phyloP scores from a whole-genome alignment of 495 filamentous ascomycete species.

The Aspergillus indologenus region DNA sequence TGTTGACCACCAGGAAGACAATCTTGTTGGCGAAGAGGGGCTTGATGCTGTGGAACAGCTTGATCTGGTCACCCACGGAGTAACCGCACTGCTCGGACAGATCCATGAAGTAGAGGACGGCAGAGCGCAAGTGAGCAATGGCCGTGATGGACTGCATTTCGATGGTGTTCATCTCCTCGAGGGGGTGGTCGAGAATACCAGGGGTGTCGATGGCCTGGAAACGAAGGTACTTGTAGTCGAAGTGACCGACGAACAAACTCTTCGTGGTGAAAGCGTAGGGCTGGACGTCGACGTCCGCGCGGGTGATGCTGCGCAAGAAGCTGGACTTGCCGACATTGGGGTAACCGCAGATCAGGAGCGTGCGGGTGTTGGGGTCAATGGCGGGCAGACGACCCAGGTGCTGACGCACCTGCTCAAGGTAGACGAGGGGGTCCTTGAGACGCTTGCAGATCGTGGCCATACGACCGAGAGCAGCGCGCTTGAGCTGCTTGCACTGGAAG shows the following conservation, averaged over 20 bases:
- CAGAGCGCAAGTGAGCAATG: constrained; percentile 91
- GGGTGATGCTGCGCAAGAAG: constrained; percentile 84
- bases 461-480: constrained; percentile 81
- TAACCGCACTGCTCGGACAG: constrained; percentile 97
- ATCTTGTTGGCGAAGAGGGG: constrained; percentile 96
- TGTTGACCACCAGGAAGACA: constrained; percentile 95
- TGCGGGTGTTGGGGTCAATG: constrained; percentile 95
- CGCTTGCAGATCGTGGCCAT: constrained; percentile 96
- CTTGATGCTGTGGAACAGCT: constrained; percentile 92
- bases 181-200: constrained; percentile 93
- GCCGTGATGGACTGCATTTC: constrained; percentile 98
- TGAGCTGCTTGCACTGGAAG: constrained; percentile 94
- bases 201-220: constrained; percentile 90
- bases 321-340: constrained; percentile 97
- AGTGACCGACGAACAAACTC: constrained; percentile 94
- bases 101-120: constrained; percentile 98
- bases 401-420: constrained; percentile 96
- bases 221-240: constrained; percentile 96
- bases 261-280: constrained; percentile 99
- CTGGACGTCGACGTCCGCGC: constrained; percentile 96
- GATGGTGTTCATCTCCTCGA: constrained; percentile 99
- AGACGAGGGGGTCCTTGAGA: constrained; percentile 88
- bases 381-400: constrained; percentile 96
- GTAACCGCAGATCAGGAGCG: constrained; percentile 92
- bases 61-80: constrained; percentile 84